Base-by-base conservation (phyloP, 1,139 yeast genomes). In the Saccharomycopsis crataegensis region DNA sequence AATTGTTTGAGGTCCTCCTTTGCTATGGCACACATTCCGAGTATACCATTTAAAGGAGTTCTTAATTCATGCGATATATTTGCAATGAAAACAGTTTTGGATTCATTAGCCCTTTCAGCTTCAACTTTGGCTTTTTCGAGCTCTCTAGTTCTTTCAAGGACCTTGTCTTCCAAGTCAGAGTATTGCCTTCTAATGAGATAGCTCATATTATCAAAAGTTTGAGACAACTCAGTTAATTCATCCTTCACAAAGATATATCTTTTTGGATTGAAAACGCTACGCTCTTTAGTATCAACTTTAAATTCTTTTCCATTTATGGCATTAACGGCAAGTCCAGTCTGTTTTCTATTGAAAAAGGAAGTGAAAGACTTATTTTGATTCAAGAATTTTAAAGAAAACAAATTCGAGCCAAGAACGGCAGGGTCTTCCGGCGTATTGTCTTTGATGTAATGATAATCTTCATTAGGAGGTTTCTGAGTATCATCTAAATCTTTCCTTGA, bases 21-120 rank as follows among this genome's bases (percentile, higher is more conserved):
- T 1, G 96, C 93, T 54, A 91, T 88, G 1, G 96, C 86, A 0
- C 97, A 87, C 96, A 93, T 88, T 55, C 99, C 99, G 56, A 93
- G 72, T 46, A 93, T 93, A 65, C 98, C 99, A 67, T 93, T 93
- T 61, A 93, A 73, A 1, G 99, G 99, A 0, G 99, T 93, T 60
- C 97, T 77, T 64, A 93, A 76, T 69, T 93, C 99, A 66, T 93
- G 98, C 0, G 97, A 90, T 42, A 93, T 90, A 66, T 91, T 93
- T 17, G 98, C 98, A 66, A 93, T 90, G 67, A 93, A 93, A 14
- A 89, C 88, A 0, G 96, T 87, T 64, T 91, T 91, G 8, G 97
- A 96, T 63, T 89, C 96, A 68, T 89, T 91, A 2, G 99, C 98
- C 42, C 85, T 79, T 68, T 91, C 97, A 0, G 97, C 97, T 65